Evolutionary conservation across 805 yeast genomes (phyloP).

Genomic region (Diddensiella caesifluorescens): DNA sequence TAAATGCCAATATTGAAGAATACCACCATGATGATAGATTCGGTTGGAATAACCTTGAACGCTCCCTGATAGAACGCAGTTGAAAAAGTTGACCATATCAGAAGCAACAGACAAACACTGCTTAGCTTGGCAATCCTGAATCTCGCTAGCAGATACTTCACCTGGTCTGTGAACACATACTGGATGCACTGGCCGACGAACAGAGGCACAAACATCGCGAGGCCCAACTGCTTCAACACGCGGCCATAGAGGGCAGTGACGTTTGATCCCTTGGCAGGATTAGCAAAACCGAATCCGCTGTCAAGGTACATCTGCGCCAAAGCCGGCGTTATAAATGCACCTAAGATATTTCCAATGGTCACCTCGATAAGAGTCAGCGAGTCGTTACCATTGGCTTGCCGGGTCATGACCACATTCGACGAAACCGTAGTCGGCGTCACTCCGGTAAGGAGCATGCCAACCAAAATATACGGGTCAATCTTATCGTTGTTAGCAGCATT

Average conservation of each 20-base stretch:
- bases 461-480: slow-evolving; percentile 73
- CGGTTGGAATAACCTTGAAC: slow-evolving; percentile 62
- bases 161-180: slow-evolving; percentile 59
- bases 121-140: slow-evolving; percentile 68
- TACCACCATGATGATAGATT: slow-evolving; percentile 67
- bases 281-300: slow-evolving; percentile 63
- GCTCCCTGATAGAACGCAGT: slow-evolving; percentile 84
- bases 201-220: slow-evolving; percentile 76
- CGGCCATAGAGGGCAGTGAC: slow-evolving; percentile 56
- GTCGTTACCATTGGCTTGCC: slow-evolving; percentile 78
- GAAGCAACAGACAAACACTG: slow-evolving; percentile 67
- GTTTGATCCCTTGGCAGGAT: slow-evolving; percentile 54
- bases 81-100: slow-evolving; percentile 75
- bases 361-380: slow-evolving; percentile 77
- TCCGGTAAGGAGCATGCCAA: slow-evolving; percentile 77
- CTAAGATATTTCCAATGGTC: slow-evolving; percentile 74
- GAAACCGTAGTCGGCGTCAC: slow-evolving; percentile 90
- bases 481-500: slow-evolving; percentile 48
- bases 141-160: slow-evolving; percentile 52
- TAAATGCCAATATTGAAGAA: slow-evolving; percentile 81
- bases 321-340: slow-evolving; percentile 86
- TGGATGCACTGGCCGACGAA: slow-evolving; percentile 85
- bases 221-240: slow-evolving; percentile 85
- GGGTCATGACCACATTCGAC: slow-evolving; percentile 89
- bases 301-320: slow-evolving; percentile 63